Evolutionary conservation across 1,284 basidiomycete species (phyloP), one percentile per base, ranked within the genome.

Genomic region (Fomitopsis betulina): DNA sequence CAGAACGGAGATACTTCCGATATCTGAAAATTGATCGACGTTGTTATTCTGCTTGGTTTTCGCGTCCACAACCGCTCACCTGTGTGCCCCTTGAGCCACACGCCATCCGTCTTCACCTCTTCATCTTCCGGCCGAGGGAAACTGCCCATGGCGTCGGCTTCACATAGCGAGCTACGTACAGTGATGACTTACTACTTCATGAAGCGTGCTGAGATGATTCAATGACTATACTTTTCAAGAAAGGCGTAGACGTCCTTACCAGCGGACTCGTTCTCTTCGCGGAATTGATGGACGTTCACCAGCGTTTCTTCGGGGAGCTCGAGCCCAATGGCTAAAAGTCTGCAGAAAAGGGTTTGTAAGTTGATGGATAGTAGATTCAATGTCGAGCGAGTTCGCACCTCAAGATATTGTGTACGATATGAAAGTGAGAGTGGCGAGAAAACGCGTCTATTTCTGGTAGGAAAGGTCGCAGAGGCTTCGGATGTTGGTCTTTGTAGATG

Each of bases 21-120:
- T 76, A 63, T 86, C 84, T 85, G 37, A 7, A 7, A 21, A 37
- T 6, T n/a, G 47, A 37, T 30, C 27, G 17, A 13, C 30, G n/a
- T n/a, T 12, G 39, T 50, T 5, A 19, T 42, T 37, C 33, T 19
- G 32, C 23, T 17, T 35, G n/a, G 4, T 27, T 17, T 37, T 35
- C 37, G n/a, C 27, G 9, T 21, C 17, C 3, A 15, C 17, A 38
- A 33, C 25, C 15, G 19, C 71, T 7, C 50, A 80, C 83, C 83
- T 6, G 79, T 83, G 58, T 86, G 83, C 2, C 84, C 84, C 65
- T 85, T 84, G 15, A 85, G 68, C 83, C 82, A 85, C 19, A 85
- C 80, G 42, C 80, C 75, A 50, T 82, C 80, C 0, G 80, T 76
- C 62, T 78, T 80, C 7, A 60, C 58, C 59, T 85, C 83, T 43